These are phyloP conservation scores for Chrysoporthe deuterocubensis DNA, from an alignment of 2,329 filamentous ascomycete genomes.

Conservation along the genomic window DNA sequence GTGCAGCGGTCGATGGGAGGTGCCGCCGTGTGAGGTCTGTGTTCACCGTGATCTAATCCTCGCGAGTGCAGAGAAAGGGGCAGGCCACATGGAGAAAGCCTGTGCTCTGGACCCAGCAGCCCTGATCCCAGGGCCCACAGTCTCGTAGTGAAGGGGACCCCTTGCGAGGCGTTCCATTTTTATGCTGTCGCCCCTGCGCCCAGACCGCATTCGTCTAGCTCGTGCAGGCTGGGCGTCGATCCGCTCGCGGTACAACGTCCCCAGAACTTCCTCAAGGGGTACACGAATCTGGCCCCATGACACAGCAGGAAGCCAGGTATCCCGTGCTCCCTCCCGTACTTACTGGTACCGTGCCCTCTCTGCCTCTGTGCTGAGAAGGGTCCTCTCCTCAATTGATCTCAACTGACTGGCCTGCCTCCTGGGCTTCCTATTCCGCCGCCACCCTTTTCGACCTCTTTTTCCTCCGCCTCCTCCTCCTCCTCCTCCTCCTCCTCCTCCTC, in stretches of 20 bases:
- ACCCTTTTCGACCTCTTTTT: neutral
- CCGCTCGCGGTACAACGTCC: constrained; percentile 6
- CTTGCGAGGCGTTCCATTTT: constrained; percentile 26
- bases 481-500: neutral
- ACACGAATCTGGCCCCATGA: constrained; percentile 9
- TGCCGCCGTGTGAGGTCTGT: neutral
- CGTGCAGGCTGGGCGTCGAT: constrained; percentile 9
- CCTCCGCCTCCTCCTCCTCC: neutral
- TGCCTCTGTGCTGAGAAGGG: neutral
- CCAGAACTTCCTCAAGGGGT: constrained; percentile 7
- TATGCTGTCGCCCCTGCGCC: constrained; percentile 27
- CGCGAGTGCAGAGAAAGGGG: neutral
- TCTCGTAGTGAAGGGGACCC: constrained; percentile 10
- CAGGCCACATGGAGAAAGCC: constrained; percentile 3
- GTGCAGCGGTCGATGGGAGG: neutral
- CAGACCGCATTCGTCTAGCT: constrained; percentile 1
- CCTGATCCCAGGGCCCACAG: neutral
- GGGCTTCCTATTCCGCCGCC: neutral
- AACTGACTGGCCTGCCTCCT: neutral
- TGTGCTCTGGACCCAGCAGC: constrained; percentile 5
- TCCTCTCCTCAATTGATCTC: neutral
- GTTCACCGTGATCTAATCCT: neutral
- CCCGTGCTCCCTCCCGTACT: neutral
- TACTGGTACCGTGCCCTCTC: neutral
- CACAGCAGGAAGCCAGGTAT: constrained; percentile 17